These are phyloP conservation scores for Brasenia schreberi DNA, from an alignment of 164 flowering plant species.

Conservation along the genomic window DNA sequence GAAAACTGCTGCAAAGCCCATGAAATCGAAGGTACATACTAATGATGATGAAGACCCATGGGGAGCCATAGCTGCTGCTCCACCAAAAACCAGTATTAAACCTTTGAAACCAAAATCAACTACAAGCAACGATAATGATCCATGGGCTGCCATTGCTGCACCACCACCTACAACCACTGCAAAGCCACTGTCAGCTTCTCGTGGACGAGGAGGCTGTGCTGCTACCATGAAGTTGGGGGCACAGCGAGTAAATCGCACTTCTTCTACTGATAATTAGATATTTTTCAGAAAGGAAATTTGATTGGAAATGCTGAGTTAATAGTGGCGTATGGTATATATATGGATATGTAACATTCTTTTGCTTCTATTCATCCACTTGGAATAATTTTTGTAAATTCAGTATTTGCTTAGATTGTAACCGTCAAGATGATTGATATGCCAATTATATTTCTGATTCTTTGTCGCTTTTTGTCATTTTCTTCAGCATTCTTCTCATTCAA, in stretches of 20 bases:
- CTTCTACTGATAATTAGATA: constrained; percentile 26
- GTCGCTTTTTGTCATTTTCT: no score
- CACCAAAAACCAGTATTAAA: constrained; percentile 52
- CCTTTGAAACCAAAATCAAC: constrained; percentile 37
- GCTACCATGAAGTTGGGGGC: constrained; percentile 68
- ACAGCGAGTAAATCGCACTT: constrained; percentile 69
- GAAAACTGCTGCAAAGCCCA: constrained; percentile 37
- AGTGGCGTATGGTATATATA: neutral
- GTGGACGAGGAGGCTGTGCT: constrained; percentile 57
- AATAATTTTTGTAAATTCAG: no score
- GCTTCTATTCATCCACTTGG: constrained; percentile 5
- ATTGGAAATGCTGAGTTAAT: neutral
- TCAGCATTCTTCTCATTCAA: no score
- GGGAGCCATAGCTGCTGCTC: constrained; percentile 95
- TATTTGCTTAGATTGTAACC: no score
- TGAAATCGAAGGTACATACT: constrained; percentile 29
- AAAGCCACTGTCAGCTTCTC: constrained; percentile 56
- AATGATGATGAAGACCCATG: constrained; percentile 50
- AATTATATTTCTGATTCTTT: no score
- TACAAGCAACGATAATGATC: constrained; percentile 31
- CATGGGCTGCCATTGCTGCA: constrained; percentile 96
- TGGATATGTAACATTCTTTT: constrained; percentile 13
- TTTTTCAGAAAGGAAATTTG: neutral
- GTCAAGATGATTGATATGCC: no score
- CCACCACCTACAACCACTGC: constrained; percentile 77